A percentile compares a stretch with the other conserved stretches of the same genome.
Evolutionary conservation across 2,329 filamentous ascomycete species (phyloP).

Genomic region (Xylaria sp.): DNA sequence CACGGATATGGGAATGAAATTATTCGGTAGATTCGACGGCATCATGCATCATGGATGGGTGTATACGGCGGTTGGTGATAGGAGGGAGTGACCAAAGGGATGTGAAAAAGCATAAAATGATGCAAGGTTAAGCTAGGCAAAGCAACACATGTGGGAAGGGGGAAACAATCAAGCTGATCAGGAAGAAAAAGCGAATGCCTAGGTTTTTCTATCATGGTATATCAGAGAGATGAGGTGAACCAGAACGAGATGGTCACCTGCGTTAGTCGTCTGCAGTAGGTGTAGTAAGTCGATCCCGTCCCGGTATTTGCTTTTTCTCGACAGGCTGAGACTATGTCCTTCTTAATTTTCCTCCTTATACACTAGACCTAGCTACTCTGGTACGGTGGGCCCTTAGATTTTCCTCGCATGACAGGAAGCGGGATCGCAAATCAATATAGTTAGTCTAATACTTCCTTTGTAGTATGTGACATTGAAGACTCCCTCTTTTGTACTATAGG

Average conservation of each 20-base stretch:
- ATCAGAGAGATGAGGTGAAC: constrained; percentile 31
- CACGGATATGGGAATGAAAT: constrained; percentile 49
- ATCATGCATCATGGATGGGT: constrained; percentile 50
- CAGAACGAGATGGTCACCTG: constrained; percentile 33
- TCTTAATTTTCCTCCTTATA: constrained; percentile 21
- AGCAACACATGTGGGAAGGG: constrained; percentile 34
- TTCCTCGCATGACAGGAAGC: constrained; percentile 33
- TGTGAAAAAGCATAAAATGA: constrained; percentile 26
- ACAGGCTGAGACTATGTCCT: constrained; percentile 34
- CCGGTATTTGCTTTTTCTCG: constrained; percentile 39
- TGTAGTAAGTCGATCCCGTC: constrained; percentile 35
- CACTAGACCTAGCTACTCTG: constrained; percentile 20
- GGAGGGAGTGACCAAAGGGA: constrained; percentile 30
- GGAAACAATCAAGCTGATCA: constrained; percentile 25
- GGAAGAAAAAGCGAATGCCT: constrained; percentile 24
- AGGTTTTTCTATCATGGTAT: constrained; percentile 35
- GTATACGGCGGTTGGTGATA: constrained; percentile 35
- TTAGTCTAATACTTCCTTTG: constrained; percentile 33
- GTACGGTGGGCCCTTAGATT: constrained; percentile 36
- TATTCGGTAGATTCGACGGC: constrained; percentile 49
- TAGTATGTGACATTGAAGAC: constrained; percentile 35
- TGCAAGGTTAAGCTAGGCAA: constrained; percentile 20
- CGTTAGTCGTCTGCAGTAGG: constrained; percentile 31
- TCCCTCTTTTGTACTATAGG: constrained; percentile 34
- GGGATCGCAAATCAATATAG: constrained; percentile 32